A percentile compares a stretch with the other conserved stretches of the same genome.
phyloP scores from a whole-genome alignment of 208 protist species.

The Leishmania tarentolae region DNA sequence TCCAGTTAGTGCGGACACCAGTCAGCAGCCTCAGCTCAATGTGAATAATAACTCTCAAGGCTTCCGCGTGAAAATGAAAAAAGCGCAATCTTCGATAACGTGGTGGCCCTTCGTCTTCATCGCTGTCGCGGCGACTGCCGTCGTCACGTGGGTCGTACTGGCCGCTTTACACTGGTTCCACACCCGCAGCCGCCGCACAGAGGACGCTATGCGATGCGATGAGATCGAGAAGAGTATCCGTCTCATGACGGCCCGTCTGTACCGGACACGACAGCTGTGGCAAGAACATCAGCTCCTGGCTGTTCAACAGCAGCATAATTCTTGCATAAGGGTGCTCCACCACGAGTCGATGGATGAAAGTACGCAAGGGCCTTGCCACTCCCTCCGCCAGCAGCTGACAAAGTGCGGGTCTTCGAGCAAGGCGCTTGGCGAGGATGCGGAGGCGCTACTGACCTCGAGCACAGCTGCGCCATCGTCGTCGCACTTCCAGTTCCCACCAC shows the following conservation, averaged over 20 bases:
- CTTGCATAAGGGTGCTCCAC: background rate
- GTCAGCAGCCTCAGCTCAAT: background rate
- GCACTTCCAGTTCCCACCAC: background rate
- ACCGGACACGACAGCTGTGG: slow-evolving; percentile 26
- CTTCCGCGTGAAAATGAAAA: background rate
- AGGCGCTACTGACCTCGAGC: background rate
- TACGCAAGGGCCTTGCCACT: background rate
- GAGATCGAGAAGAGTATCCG: slow-evolving; percentile 29
- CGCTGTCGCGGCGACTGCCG: background rate
- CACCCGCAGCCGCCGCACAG: background rate
- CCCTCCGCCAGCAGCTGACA: background rate
- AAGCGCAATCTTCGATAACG: background rate
- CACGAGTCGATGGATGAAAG: too few relatives aligned
- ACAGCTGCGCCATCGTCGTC: background rate
- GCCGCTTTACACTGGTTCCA: slow-evolving; percentile 4
- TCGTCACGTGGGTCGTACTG: background rate
- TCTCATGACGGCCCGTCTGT: slow-evolving; percentile 28
- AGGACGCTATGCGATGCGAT: slow-evolving; percentile 5
- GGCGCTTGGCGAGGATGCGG: background rate
- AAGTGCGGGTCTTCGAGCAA: too few relatives aligned
- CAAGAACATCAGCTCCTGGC: background rate
- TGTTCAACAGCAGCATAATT: background rate
- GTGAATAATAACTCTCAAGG: too few relatives aligned
- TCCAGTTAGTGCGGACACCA: background rate
- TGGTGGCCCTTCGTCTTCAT: slow-evolving; percentile 12